These are phyloP conservation scores for Tarenaya hassleriana DNA, from an alignment of 345 rosid genomes.

Conservation along the genomic window DNA sequence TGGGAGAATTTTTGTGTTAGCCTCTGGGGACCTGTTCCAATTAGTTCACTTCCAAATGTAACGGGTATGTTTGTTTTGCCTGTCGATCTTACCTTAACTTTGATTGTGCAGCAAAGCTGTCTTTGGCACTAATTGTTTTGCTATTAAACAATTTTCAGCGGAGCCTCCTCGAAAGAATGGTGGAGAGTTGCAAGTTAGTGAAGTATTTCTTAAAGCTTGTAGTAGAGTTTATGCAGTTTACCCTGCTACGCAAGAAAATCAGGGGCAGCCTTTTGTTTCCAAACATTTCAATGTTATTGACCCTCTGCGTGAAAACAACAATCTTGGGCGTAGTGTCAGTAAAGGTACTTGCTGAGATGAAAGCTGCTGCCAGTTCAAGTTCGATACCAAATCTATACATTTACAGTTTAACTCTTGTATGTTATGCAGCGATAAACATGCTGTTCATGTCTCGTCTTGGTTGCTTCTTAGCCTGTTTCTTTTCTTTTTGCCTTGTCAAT, in stretches of 20 bases:
- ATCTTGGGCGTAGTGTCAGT: slow-evolving; percentile 99
- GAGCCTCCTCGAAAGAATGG: slow-evolving; percentile 82
- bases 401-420: slow-evolving; percentile 2
- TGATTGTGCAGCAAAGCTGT: slow-evolving; percentile 10
- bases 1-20: slow-evolving; percentile 98
- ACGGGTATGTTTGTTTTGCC: slow-evolving; percentile 46
- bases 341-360: slow-evolving; percentile 53
- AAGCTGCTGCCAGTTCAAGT: slow-evolving; percentile 8
- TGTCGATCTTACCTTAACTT: slow-evolving; percentile 6
- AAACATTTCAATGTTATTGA: slow-evolving; percentile 97
- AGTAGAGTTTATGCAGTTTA: slow-evolving; percentile 64
- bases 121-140: slow-evolving; percentile 18
- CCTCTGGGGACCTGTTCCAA: slow-evolving; percentile 95
- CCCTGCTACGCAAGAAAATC: slow-evolving; percentile 59
- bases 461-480: background rate
- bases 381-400: background rate
- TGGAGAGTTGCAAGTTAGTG: slow-evolving; percentile 55
- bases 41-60: slow-evolving; percentile 73
- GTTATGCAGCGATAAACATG: background rate
- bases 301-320: slow-evolving; percentile 95
- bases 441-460: slow-evolving; percentile 8
- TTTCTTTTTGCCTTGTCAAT: slow-evolving; percentile 11
- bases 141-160: slow-evolving; percentile 41
- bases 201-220: slow-evolving; percentile 72
- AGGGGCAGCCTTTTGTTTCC: slow-evolving; percentile 69